Base-by-base conservation (phyloP, 768 basidiomycete genomes). In the Gautieria morchelliformis region DNA sequence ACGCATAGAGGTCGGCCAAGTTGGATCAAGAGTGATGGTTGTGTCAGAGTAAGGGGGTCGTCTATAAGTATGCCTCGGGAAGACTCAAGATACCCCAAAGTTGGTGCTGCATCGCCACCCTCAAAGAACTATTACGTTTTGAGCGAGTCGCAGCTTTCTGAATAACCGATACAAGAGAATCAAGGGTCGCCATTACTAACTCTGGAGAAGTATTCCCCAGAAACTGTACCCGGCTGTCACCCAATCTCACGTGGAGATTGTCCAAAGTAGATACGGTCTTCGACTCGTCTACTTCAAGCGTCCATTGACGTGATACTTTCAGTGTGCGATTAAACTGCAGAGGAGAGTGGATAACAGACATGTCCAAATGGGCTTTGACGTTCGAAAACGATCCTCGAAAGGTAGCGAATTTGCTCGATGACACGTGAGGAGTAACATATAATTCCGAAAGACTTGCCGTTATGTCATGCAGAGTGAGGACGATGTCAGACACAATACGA, bases 1-100 rank as follows among this genome's bases (percentile, higher is more conserved):
- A 91, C 66, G 37, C 74, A 66, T 47, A 85, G 79, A 8, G 89
- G 85, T 9, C 76, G 68, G 5, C 90, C 90, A 46, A 75, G 80
- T 65, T 89, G 89, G 24, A 93, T 81, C 35, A 94, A 76, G 65
- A 82, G 90, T 2, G 90, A 92, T 6, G 89, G 87, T 49, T 92
- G 89, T 32, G 83, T 89, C 33, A 87, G 82, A 20, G 91, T 92
- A 14, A 90, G 74, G 8, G 89, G 87, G 65, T 93, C 88, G 7
- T 88, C 74, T 30, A 81, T 69, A 3, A 79, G 65, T 22, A 75
- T 70, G 32, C 78, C 70, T 35, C 52, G 58, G 35, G 30, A 58
- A 35, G 27, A 30, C 12, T 60, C 32, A 63, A 32, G 30, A 61
- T 60, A 3, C 52, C 53, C 60, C 56, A 59, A 9, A 59, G 17